phyloP scores from a whole-genome alignment of 805 yeast genomes.

The Lipomyces mesembrius region DNA sequence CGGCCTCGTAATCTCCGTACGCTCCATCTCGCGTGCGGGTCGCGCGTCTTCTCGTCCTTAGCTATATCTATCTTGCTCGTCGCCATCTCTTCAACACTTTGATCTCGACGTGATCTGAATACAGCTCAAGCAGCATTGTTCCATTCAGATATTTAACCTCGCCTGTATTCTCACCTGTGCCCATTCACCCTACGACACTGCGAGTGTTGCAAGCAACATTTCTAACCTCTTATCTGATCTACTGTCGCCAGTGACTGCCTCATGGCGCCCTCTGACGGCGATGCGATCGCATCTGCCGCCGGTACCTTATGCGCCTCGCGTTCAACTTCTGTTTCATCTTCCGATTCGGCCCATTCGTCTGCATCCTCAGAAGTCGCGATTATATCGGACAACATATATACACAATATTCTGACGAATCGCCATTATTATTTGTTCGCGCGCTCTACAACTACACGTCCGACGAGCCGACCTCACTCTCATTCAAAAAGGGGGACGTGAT shows the following conservation, averaged over 20 bases:
- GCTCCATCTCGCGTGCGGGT: not conserved
- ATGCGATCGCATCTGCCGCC: not conserved
- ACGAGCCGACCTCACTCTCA: slow-evolving; percentile 63
- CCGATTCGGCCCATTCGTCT: not conserved
- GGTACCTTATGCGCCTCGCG: not conserved
- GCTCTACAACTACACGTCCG: slow-evolving; percentile 74
- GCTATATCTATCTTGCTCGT: not conserved
- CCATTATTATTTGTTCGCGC: slow-evolving; percentile 64
- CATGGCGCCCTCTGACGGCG: not conserved
- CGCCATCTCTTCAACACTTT: not conserved
- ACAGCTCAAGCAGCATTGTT: not conserved
- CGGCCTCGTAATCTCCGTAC: not conserved
- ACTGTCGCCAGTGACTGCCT: too few relatives aligned
- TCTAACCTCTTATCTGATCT: too few relatives aligned
- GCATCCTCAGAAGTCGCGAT: not conserved
- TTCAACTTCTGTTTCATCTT: not conserved
- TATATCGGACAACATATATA: not conserved
- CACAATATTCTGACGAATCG: slow-evolving; percentile 6
- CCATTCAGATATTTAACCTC: not conserved
- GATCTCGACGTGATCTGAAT: not conserved
- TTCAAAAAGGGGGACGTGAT: slow-evolving; percentile 48
- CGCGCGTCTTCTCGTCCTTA: not conserved
- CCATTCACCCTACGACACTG: not conserved
- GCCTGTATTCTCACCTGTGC: not conserved
- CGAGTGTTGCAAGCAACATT: not conserved